Base-by-base conservation (phyloP, 2,329 filamentous ascomycete genomes). In the Aspergillus persii region DNA sequence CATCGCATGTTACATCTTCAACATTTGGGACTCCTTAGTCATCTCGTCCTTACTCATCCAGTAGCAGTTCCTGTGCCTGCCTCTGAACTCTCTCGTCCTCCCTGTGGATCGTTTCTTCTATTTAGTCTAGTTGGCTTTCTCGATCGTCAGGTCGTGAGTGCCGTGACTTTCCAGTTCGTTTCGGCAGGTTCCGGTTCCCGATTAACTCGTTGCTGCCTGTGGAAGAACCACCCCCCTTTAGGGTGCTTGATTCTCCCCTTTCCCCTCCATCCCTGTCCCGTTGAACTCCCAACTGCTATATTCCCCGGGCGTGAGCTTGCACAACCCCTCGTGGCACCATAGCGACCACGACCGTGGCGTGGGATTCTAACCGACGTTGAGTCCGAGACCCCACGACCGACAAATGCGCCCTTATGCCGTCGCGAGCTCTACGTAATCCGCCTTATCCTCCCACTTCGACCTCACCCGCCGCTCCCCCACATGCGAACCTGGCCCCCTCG, bases 341-440 rank as follows among this genome's bases (percentile, higher is more conserved):
- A 41, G 15, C 15, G 36, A 41, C 36, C 36, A 15, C 6, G 12
- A 41, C 7, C 4, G 36, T 41, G 36, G 36, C 12, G 15, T 41
- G 15, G 36, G 15, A 15, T 41, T 41, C n/a, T 6, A 6, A 41
- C 36, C 15, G n/a, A 41, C 30, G 18, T 12, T 31, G 30, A 53
- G 18, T 41, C 12, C 46, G 36, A 23, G 18, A 33, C 31, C 33
- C 8, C 29, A 53, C 58, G 50, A 57, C 46, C 44, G 54, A 57
- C 63, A 56, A 62, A 73, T 71, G 70, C 61, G 72, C 70, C 66
- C 64, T 71, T 69, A 77, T 80, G 70, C 69, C 74, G 67, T 69
- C 74, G 63, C 69, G 66, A 66, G 65, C 66, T 61, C 67, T 68
- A 62, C 72, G 69, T 66, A 69, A 73, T 54, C 66, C 64, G 54